Conservation (phyloP, 345 rosid species). For the Bruguiera gymnorhiza region DNA sequence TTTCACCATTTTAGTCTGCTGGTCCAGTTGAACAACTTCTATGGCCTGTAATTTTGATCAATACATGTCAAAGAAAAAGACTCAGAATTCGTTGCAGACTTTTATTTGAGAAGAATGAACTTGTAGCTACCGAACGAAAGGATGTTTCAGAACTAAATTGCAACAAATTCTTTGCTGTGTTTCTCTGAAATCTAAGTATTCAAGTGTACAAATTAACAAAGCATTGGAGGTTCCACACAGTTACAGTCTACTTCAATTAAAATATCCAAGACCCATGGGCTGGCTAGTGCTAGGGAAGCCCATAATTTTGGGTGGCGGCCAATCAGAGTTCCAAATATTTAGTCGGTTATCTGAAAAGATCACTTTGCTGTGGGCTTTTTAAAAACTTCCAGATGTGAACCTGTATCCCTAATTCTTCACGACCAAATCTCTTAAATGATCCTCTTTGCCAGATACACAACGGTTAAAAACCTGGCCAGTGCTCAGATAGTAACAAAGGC, state of each 20-base stretch:
- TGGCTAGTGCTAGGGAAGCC: not conserved
- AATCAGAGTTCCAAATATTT: not conserved
- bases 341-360: not conserved
- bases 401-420: too few species aligned
- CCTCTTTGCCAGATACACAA: too few species aligned
- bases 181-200: not conserved
- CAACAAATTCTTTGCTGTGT: not conserved
- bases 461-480: too few species aligned
- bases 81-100: too few species aligned
- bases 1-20: conserved; percentile 77
- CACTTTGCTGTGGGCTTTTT: not conserved
- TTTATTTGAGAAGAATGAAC: too few species aligned
- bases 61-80: not conserved
- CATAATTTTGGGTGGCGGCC: not conserved
- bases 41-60: conserved; percentile 56
- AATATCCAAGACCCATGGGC: not conserved
- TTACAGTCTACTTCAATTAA: not conserved
- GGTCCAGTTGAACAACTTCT: conserved; percentile 90
- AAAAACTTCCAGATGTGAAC: not conserved
- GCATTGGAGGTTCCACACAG: not conserved
- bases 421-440: too few species aligned
- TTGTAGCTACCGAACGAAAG: too few species aligned
- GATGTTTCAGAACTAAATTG: not conserved
- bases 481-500: too few species aligned
- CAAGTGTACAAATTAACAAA: not conserved